phyloP scores from a whole-genome alignment of 352 stramenopile genomes.

The Hyaloperonospora brassicae region DNA sequence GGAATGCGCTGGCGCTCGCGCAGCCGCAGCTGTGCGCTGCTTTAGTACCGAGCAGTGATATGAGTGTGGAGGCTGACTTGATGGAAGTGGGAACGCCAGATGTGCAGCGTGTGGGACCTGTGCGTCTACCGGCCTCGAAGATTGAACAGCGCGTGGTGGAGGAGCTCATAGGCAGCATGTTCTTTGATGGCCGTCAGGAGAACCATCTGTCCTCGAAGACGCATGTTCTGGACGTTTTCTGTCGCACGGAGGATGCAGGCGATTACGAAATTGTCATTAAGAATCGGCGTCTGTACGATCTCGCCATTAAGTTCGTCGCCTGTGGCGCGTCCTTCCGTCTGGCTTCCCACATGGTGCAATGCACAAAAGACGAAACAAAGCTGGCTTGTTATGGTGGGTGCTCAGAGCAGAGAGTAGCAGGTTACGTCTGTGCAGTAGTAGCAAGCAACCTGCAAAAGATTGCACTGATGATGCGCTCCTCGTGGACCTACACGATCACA shows the following conservation, averaged over 20 bases:
- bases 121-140: constrained; percentile 44
- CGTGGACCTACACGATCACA: constrained; percentile 44
- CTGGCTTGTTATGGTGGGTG: constrained; percentile 40
- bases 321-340: constrained; percentile 51
- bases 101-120: constrained; percentile 23
- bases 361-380: constrained; percentile 52
- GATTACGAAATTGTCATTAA: constrained; percentile 58
- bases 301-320: constrained; percentile 56
- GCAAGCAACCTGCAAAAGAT: constrained; percentile 60
- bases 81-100: neutral
- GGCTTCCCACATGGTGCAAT: constrained; percentile 46
- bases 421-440: constrained; percentile 43
- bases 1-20: constrained; percentile 21
- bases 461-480: constrained; percentile 51
- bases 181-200: constrained; percentile 44
- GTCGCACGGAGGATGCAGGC: constrained; percentile 22
- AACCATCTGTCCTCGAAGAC: constrained; percentile 25
- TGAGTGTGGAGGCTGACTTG: neutral
- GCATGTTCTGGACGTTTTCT: constrained; percentile 44
- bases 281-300: constrained; percentile 55
- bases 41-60: neutral
- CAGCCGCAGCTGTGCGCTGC: constrained; percentile 17
- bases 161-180: constrained; percentile 40
- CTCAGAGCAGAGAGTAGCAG: constrained; percentile 38
- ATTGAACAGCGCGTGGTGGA: constrained; percentile 55